Base-by-base conservation (phyloP, 2,329 filamentous ascomycete genomes). In the Corinectria fuckeliana region DNA sequence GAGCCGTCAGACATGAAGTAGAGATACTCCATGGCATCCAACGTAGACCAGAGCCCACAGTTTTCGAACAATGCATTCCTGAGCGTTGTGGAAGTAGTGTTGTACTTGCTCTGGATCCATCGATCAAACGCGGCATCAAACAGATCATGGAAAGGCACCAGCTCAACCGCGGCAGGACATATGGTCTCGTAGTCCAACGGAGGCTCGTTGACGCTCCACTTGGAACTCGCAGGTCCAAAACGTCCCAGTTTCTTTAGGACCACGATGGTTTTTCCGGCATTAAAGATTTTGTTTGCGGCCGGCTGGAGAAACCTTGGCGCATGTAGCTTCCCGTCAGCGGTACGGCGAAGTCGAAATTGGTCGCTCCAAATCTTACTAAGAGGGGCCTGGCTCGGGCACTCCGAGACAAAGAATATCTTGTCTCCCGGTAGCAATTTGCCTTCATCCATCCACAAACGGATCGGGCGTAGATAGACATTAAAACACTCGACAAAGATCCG, bases 201-300 rank as follows among this genome's bases (percentile, higher is more conserved):
- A 30, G 77, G 81, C 62, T 82, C 83, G 51, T 59, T 73, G 39
- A 60, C 75, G 57, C 55, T 50, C 48, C 60, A 67, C 4, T 67
- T 58, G 3, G 62, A 65, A 72, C 70, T 72, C 56, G 67, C 70
- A 47, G 75, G 67, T 48, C 79, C 73, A 60, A 84, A 80, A 55
- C 83, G 80, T 38, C 88, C 86, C 10, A 97, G 80, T 47, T 89
- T 85, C 60, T 88, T 89, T n/a, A 97, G 78, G 42, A 97, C 90
- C 1, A 95, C 86, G 55, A 95, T 88, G 68, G 90, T 96, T 75
- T 97, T 97, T 0, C 94, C 94, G 1, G 92, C 89, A 1, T 89
- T 92, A 69, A 97, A 94, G 34, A 97, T 92, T 62, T 88, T 90
- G 21, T 80, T 78, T 0, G 86, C 87, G 2, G 88, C 85, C 2